Evolutionary conservation across 1,284 basidiomycete species (phyloP).

Genomic region (Boletellus deceptivus): DNA sequence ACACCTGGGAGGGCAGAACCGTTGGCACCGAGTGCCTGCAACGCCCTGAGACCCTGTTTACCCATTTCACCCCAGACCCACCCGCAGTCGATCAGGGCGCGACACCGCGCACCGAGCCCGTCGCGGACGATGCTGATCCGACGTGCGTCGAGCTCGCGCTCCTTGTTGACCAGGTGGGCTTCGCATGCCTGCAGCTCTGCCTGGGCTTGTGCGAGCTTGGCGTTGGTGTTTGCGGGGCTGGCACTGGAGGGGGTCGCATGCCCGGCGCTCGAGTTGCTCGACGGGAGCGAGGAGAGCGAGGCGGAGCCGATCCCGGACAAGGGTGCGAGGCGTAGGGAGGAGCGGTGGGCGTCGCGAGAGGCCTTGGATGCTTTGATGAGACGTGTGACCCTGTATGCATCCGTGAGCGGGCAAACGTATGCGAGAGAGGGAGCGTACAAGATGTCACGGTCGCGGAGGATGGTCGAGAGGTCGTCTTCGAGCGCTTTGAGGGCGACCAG

Average conservation of each 20-base stretch:
- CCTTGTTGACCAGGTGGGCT: slow-evolving; percentile 63
- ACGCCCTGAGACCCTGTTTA: slow-evolving; percentile 47
- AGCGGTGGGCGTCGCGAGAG: slow-evolving; percentile 42
- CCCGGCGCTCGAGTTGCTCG: slow-evolving; percentile 23
- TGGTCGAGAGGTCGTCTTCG: slow-evolving; percentile 67
- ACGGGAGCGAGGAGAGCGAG: slow-evolving; percentile 36
- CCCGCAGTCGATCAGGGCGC: slow-evolving; percentile 65
- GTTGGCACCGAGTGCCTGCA: slow-evolving; percentile 32
- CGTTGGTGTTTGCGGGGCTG: slow-evolving; percentile 29
- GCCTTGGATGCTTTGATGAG: slow-evolving; percentile 73
- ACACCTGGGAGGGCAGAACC: background rate
- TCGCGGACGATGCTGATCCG: slow-evolving; percentile 53
- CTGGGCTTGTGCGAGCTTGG: slow-evolving; percentile 65
- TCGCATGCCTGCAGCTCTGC: slow-evolving; percentile 77
- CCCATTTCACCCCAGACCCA: slow-evolving; percentile 66
- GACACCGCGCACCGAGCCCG: slow-evolving; percentile 59
- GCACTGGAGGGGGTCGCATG: background rate
- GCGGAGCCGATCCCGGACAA: slow-evolving; percentile 32
- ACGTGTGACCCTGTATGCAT: slow-evolving; percentile 56
- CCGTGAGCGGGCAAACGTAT: too few species aligned
- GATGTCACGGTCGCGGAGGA: slow-evolving; percentile 74
- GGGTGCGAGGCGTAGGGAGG: slow-evolving; percentile 26
- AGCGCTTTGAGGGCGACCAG: slow-evolving; percentile 46
- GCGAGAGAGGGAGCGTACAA: slow-evolving; percentile 48
- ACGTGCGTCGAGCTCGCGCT: slow-evolving; percentile 54